Evolutionary conservation across 257 asterid species (phyloP).

Genomic region (Solanum virginianum): DNA sequence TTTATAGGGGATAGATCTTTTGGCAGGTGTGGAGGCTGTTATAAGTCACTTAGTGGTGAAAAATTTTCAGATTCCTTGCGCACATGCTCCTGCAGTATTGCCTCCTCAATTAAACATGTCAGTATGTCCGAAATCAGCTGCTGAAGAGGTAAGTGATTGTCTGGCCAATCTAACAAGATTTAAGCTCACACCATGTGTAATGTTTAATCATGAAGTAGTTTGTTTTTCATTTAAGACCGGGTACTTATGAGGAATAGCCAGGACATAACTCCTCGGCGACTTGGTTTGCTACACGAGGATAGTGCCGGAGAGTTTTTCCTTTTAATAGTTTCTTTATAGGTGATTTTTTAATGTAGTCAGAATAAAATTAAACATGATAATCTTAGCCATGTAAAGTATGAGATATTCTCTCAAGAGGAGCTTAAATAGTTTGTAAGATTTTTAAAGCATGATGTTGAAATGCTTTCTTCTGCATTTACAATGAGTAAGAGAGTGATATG

Average conservation of each 20-base stretch:
- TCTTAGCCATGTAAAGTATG: not conserved
- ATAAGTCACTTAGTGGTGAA: conserved; percentile 84
- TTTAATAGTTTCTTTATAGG: not conserved
- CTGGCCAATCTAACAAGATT: not conserved
- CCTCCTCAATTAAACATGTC: conserved; percentile 42
- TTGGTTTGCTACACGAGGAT: not conserved
- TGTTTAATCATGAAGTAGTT: not conserved
- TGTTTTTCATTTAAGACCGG: not conserved
- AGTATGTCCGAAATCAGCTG: conserved; percentile 71
- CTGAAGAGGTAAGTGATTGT: conserved; percentile 59
- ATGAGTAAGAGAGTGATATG: not conserved
- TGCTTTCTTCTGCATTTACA: not conserved
- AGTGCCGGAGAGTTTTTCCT: not conserved
- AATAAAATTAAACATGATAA: not conserved
- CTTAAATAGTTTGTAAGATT: not conserved
- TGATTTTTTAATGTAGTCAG: not conserved
- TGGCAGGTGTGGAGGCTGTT: conserved; percentile 93
- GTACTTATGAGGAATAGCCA: not conserved
- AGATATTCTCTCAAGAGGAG: not conserved
- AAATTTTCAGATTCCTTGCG: conserved; percentile 71
- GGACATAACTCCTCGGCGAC: not conserved
- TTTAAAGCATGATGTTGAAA: not conserved
- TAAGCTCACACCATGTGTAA: not conserved
- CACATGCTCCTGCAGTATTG: conserved; percentile 78
- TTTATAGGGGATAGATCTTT: conserved; percentile 65